A percentile compares a stretch with the other conserved stretches of the same genome.
phyloP scores from a whole-genome alignment of 352 stramenopile species.

The Phytophthora nicotianae region DNA sequence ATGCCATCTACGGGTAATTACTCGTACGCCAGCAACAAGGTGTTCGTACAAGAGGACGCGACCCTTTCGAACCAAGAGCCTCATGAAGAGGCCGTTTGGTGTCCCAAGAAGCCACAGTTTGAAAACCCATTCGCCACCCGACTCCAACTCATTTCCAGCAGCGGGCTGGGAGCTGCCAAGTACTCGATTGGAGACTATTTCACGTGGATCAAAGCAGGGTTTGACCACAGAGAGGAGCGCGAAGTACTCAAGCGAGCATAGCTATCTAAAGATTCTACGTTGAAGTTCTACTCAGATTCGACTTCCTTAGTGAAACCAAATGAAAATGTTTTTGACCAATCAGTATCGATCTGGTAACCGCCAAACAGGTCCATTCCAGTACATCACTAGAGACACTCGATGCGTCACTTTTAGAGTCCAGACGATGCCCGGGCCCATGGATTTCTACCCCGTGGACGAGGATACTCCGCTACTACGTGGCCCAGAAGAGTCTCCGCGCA shows the following conservation, averaged over 20 bases:
- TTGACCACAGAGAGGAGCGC: conserved; percentile 5
- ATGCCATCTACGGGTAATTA: background rate
- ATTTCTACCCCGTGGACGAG: conserved; percentile 39
- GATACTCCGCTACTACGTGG: conserved; percentile 39
- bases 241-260: conserved; percentile 12
- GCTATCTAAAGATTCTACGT: background rate
- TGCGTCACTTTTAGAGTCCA: conserved; percentile 11
- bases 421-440: conserved; percentile 19
- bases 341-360: conserved; percentile 7
- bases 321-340: conserved; percentile 27
- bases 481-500: conserved; percentile 24
- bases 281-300: conserved; percentile 20
- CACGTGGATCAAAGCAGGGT: conserved; percentile 14
- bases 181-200: conserved; percentile 16
- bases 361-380: conserved; percentile 5
- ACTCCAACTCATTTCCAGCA: conserved; percentile 22
- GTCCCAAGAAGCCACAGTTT: conserved; percentile 11
- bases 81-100: conserved; percentile 7
- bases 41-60: conserved; percentile 6
- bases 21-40: conserved; percentile 1
- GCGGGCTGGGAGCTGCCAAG: conserved; percentile 1
- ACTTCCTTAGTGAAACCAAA: conserved; percentile 19
- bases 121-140: conserved; percentile 20
- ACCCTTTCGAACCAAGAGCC: conserved; percentile 2
- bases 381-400: background rate